Conservation (phyloP, 2,329 filamentous ascomycete genomes). For the Scopulariopsis brevicaulis region DNA sequence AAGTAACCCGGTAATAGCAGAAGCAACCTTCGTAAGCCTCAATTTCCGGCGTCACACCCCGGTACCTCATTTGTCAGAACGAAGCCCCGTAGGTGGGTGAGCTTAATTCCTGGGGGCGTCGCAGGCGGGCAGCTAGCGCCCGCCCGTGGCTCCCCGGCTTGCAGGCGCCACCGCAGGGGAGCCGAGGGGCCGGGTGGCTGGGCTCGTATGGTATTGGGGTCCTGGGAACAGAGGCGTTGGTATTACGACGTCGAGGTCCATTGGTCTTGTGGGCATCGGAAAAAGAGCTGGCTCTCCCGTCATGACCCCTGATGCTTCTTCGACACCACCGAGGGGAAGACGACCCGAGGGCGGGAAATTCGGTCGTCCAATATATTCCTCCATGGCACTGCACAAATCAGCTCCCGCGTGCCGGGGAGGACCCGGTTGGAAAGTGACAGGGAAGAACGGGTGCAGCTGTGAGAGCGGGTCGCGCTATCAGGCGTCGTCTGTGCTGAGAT, state of each 20-base stretch:
- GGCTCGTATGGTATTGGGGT: background rate
- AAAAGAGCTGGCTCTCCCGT: too few species aligned
- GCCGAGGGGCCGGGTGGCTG: background rate
- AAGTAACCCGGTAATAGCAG: background rate
- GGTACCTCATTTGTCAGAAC: background rate
- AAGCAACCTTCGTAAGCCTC: background rate
- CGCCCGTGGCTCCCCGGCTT: background rate
- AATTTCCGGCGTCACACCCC: background rate
- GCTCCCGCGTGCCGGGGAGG: background rate
- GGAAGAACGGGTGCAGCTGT: background rate
- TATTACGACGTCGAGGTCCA: background rate
- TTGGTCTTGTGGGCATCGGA: too few species aligned
- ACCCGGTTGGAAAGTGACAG: constrained; percentile 1
- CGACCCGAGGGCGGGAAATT: background rate
- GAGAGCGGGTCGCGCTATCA: background rate
- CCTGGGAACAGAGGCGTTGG: background rate
- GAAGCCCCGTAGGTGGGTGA: background rate
- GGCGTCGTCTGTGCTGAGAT: background rate
- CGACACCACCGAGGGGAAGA: too few species aligned
- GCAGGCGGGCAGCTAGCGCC: background rate
- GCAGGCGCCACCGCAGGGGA: constrained; percentile 5
- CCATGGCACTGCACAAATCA: background rate
- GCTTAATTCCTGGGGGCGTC: background rate
- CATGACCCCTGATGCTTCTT: too few species aligned
- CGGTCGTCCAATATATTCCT: constrained; percentile 4